Conservation (phyloP, 2,329 filamentous ascomycete species). For the Cladophialophora carrionii region DNA sequence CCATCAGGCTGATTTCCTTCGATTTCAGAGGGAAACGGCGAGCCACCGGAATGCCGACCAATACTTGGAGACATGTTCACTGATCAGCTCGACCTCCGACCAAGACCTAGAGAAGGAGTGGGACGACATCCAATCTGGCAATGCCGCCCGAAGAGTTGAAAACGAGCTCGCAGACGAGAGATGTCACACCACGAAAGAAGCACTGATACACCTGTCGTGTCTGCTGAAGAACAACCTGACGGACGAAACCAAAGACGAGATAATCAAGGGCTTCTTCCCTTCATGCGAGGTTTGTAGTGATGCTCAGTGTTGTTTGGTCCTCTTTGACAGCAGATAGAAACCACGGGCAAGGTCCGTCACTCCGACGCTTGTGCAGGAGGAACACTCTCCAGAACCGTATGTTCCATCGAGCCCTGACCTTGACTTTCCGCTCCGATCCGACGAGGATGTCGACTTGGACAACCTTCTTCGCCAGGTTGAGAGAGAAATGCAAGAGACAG, state of each 20-base stretch:
- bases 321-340: conserved; percentile 14
- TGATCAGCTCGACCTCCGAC: conserved; percentile 1
- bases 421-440: neutral
- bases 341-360: conserved; percentile 11
- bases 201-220: conserved; percentile 20
- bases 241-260: conserved; percentile 11
- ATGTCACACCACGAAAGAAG: conserved; percentile 27
- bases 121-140: conserved; percentile 17
- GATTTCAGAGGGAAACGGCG: conserved; percentile 41
- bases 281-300: neutral
- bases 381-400: conserved; percentile 4
- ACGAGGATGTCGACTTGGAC: conserved; percentile 16
- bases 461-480: conserved; percentile 17
- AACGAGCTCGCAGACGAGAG: conserved; percentile 22
- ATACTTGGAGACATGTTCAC: conserved; percentile 4
- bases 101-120: conserved; percentile 22
- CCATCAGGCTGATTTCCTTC: conserved; percentile 50
- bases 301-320: neutral
- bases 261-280: conserved; percentile 3
- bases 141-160: conserved; percentile 7
- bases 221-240: neutral
- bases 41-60: neutral
- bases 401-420: conserved; percentile 13
- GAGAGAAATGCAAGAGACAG: conserved; percentile 15
- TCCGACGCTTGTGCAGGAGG: conserved; percentile 11